phyloP scores from a whole-genome alignment of 371 early-diverging fungal species.

The Mucor velutinosus region DNA sequence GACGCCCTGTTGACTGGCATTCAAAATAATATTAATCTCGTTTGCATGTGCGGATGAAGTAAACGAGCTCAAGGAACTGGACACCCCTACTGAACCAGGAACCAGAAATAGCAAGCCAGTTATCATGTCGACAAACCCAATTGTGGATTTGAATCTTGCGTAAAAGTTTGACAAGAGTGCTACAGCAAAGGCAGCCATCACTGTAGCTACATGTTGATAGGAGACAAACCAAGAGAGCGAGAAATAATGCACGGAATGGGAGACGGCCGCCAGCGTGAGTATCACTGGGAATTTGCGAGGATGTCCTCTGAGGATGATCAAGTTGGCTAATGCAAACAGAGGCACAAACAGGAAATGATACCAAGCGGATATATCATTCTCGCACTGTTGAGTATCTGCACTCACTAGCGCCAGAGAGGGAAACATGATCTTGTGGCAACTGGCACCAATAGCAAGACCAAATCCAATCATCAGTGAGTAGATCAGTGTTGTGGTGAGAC shows the following conservation, averaged over 20 bases:
- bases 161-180: constrained; percentile 29
- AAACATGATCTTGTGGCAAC: constrained; percentile 37
- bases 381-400: constrained; percentile 21
- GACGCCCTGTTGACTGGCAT: constrained; percentile 38
- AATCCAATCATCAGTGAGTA: constrained; percentile 74
- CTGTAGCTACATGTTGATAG: constrained; percentile 36
- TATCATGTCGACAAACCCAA: constrained; percentile 43
- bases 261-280: constrained; percentile 22
- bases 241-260: constrained; percentile 26
- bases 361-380: constrained; percentile 19
- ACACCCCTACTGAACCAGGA: constrained; percentile 39
- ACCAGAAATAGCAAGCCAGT: constrained; percentile 36
- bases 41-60: constrained; percentile 22
- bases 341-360: constrained; percentile 33
- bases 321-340: constrained; percentile 26
- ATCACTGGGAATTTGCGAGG: constrained; percentile 27
- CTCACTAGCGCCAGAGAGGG: constrained; percentile 24
- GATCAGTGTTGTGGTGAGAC: constrained; percentile 70
- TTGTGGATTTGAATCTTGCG: constrained; percentile 25
- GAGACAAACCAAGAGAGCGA: constrained; percentile 21
- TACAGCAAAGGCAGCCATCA: constrained; percentile 33
- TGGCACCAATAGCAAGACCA: constrained; percentile 71
- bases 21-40: constrained; percentile 32
- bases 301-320: constrained; percentile 22
- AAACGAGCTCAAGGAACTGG: constrained; percentile 29